A percentile compares a stretch with the other conserved stretches of the same genome.
Conservation (phyloP, 2,329 filamentous ascomycete genomes). For the Macrophomina tecta region DNA sequence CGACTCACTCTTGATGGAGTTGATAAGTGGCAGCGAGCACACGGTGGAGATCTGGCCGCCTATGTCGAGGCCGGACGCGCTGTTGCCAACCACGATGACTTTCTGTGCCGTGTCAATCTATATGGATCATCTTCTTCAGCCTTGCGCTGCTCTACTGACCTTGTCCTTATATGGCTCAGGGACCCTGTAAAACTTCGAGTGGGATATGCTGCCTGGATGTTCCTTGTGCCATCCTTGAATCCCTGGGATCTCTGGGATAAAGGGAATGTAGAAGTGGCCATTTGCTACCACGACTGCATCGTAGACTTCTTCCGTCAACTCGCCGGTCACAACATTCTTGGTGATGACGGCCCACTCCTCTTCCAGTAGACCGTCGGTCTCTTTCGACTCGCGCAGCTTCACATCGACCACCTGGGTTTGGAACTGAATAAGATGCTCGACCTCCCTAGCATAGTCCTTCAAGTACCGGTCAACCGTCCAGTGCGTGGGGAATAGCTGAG, state of each 20-base stretch:
- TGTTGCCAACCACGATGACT: conserved; percentile 83
- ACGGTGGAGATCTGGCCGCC: conserved; percentile 72
- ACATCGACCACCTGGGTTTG: conserved; percentile 72
- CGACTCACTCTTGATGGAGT: conserved; percentile 64
- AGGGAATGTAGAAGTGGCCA: conserved; percentile 56
- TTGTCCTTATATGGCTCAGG: conserved; percentile 66
- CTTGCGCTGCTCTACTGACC: conserved; percentile 23
- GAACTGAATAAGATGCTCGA: conserved; percentile 72
- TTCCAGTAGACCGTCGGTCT: conserved; percentile 5
- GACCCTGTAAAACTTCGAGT: conserved; percentile 78
- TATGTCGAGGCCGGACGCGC: conserved; percentile 84
- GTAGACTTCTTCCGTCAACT: conserved; percentile 57
- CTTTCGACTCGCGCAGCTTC: conserved; percentile 39
- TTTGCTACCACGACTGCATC: conserved; percentile 56
- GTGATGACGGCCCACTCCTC: conserved; percentile 66
- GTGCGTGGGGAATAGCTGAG: conserved; percentile 76
- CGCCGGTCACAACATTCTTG: conserved; percentile 55
- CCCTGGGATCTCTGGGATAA: conserved; percentile 50
- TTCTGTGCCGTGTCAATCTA: conserved; percentile 55
- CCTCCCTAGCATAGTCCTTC: conserved; percentile 70
- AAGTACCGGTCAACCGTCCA: conserved; percentile 76
- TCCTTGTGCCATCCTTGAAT: conserved; percentile 49
- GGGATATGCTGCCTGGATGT: conserved; percentile 49
- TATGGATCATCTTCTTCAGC: background rate
- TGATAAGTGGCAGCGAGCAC: conserved; percentile 66